Percentiles rank a stretch among this genome's conserved stretches.
phyloP scores from a whole-genome alignment of 306 rosid species.

The Begonia masoniana region DNA sequence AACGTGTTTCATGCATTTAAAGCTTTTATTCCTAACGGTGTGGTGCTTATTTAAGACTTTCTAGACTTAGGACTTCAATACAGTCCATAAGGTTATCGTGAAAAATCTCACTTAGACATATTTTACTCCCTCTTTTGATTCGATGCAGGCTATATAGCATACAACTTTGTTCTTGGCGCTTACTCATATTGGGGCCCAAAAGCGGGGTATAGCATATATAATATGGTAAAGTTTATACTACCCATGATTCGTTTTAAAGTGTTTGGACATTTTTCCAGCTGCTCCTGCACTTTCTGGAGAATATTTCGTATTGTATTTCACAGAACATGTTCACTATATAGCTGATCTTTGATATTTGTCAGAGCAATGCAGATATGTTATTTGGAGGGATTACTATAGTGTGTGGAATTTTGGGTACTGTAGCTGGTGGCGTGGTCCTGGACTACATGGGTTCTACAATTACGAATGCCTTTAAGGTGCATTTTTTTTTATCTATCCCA shows the following conservation, averaged over 20 bases:
- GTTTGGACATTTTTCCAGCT: neutral
- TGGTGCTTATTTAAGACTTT: too few relatives aligned
- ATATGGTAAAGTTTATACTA: conserved; percentile 41
- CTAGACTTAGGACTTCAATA: too few relatives aligned
- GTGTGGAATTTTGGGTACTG: conserved; percentile 65
- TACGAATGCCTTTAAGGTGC: conserved; percentile 86
- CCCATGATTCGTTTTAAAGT: conserved; percentile 9
- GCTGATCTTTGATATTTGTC: conserved; percentile 13
- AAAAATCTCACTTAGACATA: too few relatives aligned
- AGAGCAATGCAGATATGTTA: conserved; percentile 65
- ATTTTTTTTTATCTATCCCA: conserved; percentile 10
- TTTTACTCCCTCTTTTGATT: conserved; percentile 1
- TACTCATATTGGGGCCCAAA: conserved; percentile 93
- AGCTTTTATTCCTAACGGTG: too few relatives aligned
- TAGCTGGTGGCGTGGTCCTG: conserved; percentile 59
- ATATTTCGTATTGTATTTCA: too few relatives aligned
- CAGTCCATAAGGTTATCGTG: too few relatives aligned
- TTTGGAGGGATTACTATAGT: conserved; percentile 76
- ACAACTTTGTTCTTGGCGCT: conserved; percentile 80
- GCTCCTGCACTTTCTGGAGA: neutral
- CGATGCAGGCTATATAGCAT: conserved; percentile 46
- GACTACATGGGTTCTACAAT: conserved; percentile 49
- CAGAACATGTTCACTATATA: neutral
- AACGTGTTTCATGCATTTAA: too few relatives aligned
- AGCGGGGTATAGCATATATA: conserved; percentile 63